These are phyloP conservation scores for Tulasnella sp. DNA, from an alignment of 768 basidiomycete species.

Conservation along the genomic window DNA sequence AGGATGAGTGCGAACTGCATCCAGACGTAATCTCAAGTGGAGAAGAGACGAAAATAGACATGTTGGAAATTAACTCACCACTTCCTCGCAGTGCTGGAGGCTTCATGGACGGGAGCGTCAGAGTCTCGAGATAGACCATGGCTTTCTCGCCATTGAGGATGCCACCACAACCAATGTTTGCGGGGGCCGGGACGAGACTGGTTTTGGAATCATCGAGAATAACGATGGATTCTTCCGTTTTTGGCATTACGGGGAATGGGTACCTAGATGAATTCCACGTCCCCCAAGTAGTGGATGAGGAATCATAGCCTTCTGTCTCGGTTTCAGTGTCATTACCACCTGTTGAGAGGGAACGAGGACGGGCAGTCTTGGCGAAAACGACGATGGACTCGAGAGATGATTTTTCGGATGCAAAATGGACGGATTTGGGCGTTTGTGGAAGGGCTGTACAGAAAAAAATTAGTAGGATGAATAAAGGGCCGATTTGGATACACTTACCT, in stretches of 20 bases:
- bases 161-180: background rate
- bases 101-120: conserved; percentile 3
- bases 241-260: conserved; percentile 16
- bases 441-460: conserved; percentile 6
- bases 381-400: conserved; percentile 12
- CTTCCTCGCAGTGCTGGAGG: conserved; percentile 26
- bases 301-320: conserved; percentile 13
- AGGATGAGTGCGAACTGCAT: no score
- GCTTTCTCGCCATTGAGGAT: conserved; percentile 7
- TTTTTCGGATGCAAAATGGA: conserved; percentile 14
- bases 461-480: background rate
- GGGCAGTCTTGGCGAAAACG: conserved; percentile 14
- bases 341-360: conserved; percentile 11
- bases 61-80: background rate
- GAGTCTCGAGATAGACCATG: conserved; percentile 10
- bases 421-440: conserved; percentile 14
- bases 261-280: background rate
- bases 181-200: background rate
- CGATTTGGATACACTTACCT: background rate
- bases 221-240: background rate
- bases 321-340: conserved; percentile 13
- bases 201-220: background rate
- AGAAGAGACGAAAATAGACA: no score
- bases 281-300: background rate
- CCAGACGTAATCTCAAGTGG: no score